A percentile compares a stretch with the other conserved stretches of the same genome.
These are phyloP conservation scores for Blastobotrys muscicola DNA, from an alignment of 805 yeast genomes.

Conservation along the genomic window DNA sequence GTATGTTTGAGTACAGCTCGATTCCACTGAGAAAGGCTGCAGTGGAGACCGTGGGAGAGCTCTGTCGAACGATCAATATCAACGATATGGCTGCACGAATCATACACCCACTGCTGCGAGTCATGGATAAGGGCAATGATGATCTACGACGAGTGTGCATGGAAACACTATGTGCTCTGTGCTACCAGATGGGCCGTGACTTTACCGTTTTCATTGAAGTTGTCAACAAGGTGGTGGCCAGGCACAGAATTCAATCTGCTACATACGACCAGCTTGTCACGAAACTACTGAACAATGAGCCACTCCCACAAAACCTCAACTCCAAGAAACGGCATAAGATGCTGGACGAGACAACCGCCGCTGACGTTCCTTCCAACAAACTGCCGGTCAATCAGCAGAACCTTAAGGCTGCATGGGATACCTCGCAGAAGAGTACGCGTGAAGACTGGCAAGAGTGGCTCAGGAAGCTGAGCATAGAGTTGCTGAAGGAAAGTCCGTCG, in stretches of 20 bases:
- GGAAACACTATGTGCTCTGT: constrained; percentile 64
- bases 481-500: constrained; percentile 87
- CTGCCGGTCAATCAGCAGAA: constrained; percentile 58
- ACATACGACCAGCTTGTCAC: constrained; percentile 74
- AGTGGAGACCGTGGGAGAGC: constrained; percentile 70
- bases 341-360: constrained; percentile 45
- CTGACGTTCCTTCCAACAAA: constrained; percentile 63
- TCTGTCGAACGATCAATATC: constrained; percentile 61
- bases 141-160: constrained; percentile 59
- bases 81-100: constrained; percentile 87
- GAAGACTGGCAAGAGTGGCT: constrained; percentile 99
- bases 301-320: constrained; percentile 67
- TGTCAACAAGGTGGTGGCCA: constrained; percentile 52
- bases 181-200: constrained; percentile 75
- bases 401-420: constrained; percentile 83
- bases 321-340: constrained; percentile 29
- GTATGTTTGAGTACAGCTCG: constrained; percentile 65
- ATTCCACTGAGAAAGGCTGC: constrained; percentile 57
- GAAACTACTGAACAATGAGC: constrained; percentile 72
- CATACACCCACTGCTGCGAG: constrained; percentile 74
- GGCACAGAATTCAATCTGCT: constrained; percentile 56
- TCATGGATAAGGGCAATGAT: constrained; percentile 41
- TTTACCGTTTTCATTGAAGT: constrained; percentile 81
- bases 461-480: constrained; percentile 71
- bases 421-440: constrained; percentile 74